phyloP scores from a whole-genome alignment of 257 asterid genomes.

The Solanum sitiens region DNA sequence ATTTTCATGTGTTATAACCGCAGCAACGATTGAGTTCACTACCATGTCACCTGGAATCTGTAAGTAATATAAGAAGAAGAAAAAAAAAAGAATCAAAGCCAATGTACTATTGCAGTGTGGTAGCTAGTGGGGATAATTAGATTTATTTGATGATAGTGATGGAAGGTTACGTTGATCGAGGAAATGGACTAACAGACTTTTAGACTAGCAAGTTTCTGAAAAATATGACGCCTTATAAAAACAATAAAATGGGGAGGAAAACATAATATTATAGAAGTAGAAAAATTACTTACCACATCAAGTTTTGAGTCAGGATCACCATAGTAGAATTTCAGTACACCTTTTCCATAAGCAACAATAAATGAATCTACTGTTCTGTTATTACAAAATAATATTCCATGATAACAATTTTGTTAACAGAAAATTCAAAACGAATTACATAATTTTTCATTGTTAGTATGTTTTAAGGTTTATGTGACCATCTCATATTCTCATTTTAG shows the following conservation, averaged over 20 bases:
- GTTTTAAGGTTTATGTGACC: no score
- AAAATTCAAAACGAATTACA: no score
- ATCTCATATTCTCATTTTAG: not conserved
- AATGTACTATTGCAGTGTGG: not conserved
- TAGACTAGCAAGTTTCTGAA: not conserved
- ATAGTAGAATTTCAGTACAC: slow-evolving; percentile 22
- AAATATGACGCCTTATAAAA: not conserved
- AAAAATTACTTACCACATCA: slow-evolving; percentile 29
- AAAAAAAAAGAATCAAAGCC: not conserved
- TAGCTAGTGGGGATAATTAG: not conserved
- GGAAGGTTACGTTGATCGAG: not conserved
- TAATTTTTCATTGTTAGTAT: no score
- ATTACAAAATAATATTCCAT: not conserved
- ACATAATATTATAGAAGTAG: no score
- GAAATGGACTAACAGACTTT: not conserved
- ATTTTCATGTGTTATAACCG: not conserved
- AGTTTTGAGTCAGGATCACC: slow-evolving; percentile 36
- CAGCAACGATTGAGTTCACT: not conserved
- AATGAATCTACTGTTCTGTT: not conserved
- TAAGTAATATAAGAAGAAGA: not conserved
- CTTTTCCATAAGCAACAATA: slow-evolving; percentile 28
- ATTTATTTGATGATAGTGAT: not conserved
- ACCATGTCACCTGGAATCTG: not conserved
- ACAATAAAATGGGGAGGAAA: not conserved
- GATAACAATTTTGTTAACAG: no score